Base-by-base conservation (phyloP, 2,329 filamentous ascomycete species). In the Penicillium sp. region DNA sequence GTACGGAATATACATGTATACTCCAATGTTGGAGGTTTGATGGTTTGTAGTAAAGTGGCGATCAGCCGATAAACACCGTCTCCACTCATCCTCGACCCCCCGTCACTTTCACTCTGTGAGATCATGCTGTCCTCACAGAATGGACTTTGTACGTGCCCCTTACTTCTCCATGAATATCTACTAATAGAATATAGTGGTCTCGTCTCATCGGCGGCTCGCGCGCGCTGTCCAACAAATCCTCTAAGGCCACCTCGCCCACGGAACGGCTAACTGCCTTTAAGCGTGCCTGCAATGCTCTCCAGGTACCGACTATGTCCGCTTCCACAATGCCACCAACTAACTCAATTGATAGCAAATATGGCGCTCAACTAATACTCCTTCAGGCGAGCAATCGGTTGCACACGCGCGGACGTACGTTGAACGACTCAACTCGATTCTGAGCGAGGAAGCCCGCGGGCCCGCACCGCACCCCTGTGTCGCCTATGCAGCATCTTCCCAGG, bases 401-500 rank as follows among this genome's bases (percentile, higher is more conserved):
- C 70, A 81, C 52, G 70, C 85, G 55, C 78, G 81, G 54, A 74
- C 74, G 57, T 80, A 77, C 59, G 78, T 87, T 59, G 79, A 83
- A 58, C 79, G 81, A 47, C 73, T 88, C 26, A 83, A 82, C 57
- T 76, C 79, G 63, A 87, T 96, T 66, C 86, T 97, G 61, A 88
- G 85, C 76, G 92, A 97, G 77, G 93, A 97, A 77, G 90, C 89
- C 58, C 89, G 92, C 63, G 87, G 91, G 42, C 91, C 92, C 5
- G 83, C 92, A 26, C 93, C 93, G 7, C 93, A 97, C 74, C 89
- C 92, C 4, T 99, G 94, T 77, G 89, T 97, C 37, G 83, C 88
- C 66, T 97, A 93, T 75, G 89, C 90, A 57, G 86, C 91, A 35
- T 85, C 86, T 52, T 90, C 92, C 65, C 90, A 96, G 72, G 89